Evolutionary conservation across 164 flowering plant genomes (phyloP).

Genomic region (Dillenia turbinata): DNA sequence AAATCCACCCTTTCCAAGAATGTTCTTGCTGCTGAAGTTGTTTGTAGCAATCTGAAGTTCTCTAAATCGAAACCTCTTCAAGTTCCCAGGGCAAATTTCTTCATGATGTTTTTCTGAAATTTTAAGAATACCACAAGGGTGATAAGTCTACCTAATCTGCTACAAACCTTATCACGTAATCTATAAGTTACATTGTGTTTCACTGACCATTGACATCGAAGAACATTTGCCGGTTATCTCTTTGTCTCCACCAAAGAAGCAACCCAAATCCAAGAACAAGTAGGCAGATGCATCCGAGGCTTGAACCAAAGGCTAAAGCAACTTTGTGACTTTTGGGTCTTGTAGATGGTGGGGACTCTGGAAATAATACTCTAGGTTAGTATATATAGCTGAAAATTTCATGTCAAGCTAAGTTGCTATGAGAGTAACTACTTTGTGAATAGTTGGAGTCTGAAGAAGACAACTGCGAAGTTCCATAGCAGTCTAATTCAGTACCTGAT

Average conservation of each 20-base stretch:
- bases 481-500: constrained; percentile 75
- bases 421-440: constrained; percentile 42
- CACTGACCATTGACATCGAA: constrained; percentile 58
- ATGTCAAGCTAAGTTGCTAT: no score
- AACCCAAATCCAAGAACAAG: constrained; percentile 65
- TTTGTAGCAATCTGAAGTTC: constrained; percentile 61
- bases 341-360: constrained; percentile 44
- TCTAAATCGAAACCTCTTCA: constrained; percentile 50
- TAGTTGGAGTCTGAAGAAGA: constrained; percentile 64
- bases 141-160: background rate
- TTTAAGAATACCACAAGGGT: background rate
- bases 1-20: constrained; percentile 69
- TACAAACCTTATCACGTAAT: background rate
- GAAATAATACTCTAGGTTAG: background rate
- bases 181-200: background rate
- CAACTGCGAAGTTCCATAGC: constrained; percentile 57
- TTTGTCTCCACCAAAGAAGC: constrained; percentile 76
- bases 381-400: no score
- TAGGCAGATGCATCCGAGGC: constrained; percentile 66
- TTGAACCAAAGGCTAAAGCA: constrained; percentile 72
- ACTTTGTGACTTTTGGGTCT: constrained; percentile 50
- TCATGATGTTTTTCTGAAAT: constrained; percentile 46
- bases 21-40: constrained; percentile 65
- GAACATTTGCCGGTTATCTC: constrained; percentile 74
- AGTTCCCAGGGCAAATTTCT: constrained; percentile 54